Conservation (phyloP, 768 basidiomycete species). For the Boletus coccyginus region DNA sequence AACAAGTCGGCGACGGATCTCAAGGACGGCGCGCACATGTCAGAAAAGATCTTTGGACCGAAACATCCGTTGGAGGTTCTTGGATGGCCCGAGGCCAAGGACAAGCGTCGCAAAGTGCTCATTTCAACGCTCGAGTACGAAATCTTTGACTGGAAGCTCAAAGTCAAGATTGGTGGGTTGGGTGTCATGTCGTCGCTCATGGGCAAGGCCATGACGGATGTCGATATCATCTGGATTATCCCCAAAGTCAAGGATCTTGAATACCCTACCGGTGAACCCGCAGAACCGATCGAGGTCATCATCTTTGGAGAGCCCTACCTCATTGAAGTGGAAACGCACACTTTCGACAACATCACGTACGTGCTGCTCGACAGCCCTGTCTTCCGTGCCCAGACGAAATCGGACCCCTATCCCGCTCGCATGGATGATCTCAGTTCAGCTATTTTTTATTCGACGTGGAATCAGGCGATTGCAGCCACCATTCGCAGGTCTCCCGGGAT, state of each 20-base stretch:
- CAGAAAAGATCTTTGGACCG: constrained; percentile 70
- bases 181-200: constrained; percentile 98
- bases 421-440: constrained; percentile 97
- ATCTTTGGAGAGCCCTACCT: constrained; percentile 96
- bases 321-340: constrained; percentile 93
- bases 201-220: constrained; percentile 98
- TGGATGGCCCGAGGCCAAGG: constrained; percentile 95
- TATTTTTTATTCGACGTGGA: constrained; percentile 98
- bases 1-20: constrained; percentile 69
- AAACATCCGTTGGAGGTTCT: constrained; percentile 72
- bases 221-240: constrained; percentile 90
- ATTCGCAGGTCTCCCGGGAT: constrained; percentile 83
- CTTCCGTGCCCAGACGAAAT: constrained; percentile 94
- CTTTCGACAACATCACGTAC: constrained; percentile 93
- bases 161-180: constrained; percentile 96
- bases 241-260: constrained; percentile 95
- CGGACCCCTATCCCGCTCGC: constrained; percentile 93
- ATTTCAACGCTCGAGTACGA: constrained; percentile 95
- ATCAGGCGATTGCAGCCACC: constrained; percentile 91
- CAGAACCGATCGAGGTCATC: constrained; percentile 92
- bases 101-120: constrained; percentile 87
- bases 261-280: constrained; percentile 87
- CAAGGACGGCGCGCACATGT: constrained; percentile 58
- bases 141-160: constrained; percentile 95
- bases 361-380: constrained; percentile 93